These are phyloP conservation scores for Nephelium lappaceum DNA, from an alignment of 345 rosid genomes.

Conservation along the genomic window DNA sequence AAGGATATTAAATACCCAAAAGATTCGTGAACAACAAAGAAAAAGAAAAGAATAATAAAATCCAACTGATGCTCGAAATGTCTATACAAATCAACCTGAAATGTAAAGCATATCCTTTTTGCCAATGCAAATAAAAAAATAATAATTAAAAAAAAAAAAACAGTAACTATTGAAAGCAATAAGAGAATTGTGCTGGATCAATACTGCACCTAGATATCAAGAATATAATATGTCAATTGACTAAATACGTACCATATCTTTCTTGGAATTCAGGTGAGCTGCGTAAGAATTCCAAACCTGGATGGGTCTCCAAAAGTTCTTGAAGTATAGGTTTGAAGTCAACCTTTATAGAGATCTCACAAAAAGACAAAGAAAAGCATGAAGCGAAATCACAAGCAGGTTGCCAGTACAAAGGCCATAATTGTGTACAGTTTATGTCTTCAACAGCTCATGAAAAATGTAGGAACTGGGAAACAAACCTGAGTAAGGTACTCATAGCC, in stretches of 20 bases:
- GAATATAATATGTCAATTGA: slow-evolving; percentile 8
- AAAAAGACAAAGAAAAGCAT: slow-evolving; percentile 16
- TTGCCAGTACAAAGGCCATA: slow-evolving; percentile 5
- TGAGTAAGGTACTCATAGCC: slow-evolving; percentile 66
- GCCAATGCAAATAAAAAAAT: background rate
- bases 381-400: background rate
- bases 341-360: slow-evolving; percentile 49
- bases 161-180: background rate
- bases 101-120: background rate
- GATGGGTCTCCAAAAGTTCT: slow-evolving; percentile 81
- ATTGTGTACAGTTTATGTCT: background rate
- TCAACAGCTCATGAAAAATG: slow-evolving; percentile 5
- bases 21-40: slow-evolving; percentile 9
- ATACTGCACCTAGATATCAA: background rate
- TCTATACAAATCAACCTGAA: background rate
- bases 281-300: slow-evolving; percentile 78
- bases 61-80: background rate
- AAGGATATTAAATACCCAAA: background rate
- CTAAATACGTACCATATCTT: slow-evolving; percentile 70
- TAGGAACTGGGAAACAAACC: slow-evolving; percentile 43
- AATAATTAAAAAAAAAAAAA: too few relatives aligned
- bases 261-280: slow-evolving; percentile 88
- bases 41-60: background rate
- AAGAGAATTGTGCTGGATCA: background rate
- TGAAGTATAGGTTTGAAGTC: slow-evolving; percentile 85